Percentiles rank a stretch among this genome's conserved stretches.
Conservation (phyloP, 306 rosid genomes). For the Cyclanthera cordifolia region DNA sequence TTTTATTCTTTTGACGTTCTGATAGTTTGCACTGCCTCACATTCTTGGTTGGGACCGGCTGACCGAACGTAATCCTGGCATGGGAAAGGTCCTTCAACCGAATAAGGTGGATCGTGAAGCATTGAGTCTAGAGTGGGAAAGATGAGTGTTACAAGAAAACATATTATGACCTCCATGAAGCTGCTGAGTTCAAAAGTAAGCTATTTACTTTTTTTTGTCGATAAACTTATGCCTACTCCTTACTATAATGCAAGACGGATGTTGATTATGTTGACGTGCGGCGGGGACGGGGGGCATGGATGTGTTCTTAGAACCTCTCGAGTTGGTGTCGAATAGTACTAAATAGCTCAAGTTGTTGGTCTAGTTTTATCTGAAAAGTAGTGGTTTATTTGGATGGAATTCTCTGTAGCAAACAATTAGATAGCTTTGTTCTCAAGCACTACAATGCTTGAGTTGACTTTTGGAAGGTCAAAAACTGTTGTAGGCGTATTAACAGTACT, state of each 20-base stretch:
- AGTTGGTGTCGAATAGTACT: background rate
- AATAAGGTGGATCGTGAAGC: conserved; percentile 19
- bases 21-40: conserved; percentile 80
- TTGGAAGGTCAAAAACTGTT: background rate
- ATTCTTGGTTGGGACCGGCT: conserved; percentile 79
- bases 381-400: background rate
- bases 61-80: conserved; percentile 27
- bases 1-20: conserved; percentile 5
- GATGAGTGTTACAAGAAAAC: too few species aligned
- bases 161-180: conserved; percentile 4
- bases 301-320: background rate
- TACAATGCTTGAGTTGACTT: background rate
- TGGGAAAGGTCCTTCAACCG: conserved; percentile 19
- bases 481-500: background rate
- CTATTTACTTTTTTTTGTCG: background rate
- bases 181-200: background rate
- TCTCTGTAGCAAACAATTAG: background rate
- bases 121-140: conserved; percentile 66
- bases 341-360: background rate
- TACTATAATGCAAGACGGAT: too few species aligned
- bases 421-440: background rate
- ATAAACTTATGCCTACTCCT: too few species aligned
- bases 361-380: background rate
- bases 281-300: too few species aligned
- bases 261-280: too few species aligned